Base-by-base conservation (phyloP, 75 land plant species). In the Selaginella tamariscina region DNA sequence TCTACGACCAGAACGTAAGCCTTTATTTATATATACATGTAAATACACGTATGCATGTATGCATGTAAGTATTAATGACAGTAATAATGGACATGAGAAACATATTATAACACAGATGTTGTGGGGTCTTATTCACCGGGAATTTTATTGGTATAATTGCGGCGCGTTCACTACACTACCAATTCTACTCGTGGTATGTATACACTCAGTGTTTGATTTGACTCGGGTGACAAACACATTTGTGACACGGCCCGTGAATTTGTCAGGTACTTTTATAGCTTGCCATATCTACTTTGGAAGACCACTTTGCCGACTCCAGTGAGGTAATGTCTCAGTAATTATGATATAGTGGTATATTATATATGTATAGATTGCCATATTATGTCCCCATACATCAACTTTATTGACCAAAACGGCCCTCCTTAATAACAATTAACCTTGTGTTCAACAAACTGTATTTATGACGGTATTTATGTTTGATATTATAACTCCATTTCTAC, bases 121-220 rank as follows among this genome's bases (percentile, higher is more conserved):
- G 78, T 75, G 0, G 88, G 83, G 81, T 87, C 22, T 73, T 92
- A 75, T 88, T 92, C 71, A 84, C 80, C 55, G 97, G 97, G 68
- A 92, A 92, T 72, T 92, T 92, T 73, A 92, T 92, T 71, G 97
- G 97, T 30, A 78, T 88, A 23, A 62, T 88, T 26, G 86, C 78
- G 71, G 97, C 97, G 31, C 79, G 97, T 15, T 88, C 97, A 29
- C 72, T 92, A 32, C 97, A 92, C 64, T 92, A 92, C 64, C 97
- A 92, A 56, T 92, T 92, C 74, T 92, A 92, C 73, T 88, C 89
- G 0, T 92, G 97, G 97, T 91, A 68, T 76, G 85, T 59, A 29
- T 32, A 22, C 32, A 22, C 1, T 21, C 23, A 1, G 1, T 54
- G 23, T 0, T 1, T 29, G 66, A 1, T 55, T n/a, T n/a, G 27